Evolutionary conservation across 2,329 filamentous ascomycete genomes (phyloP).

Genomic region (Albophoma yamanashiensis): DNA sequence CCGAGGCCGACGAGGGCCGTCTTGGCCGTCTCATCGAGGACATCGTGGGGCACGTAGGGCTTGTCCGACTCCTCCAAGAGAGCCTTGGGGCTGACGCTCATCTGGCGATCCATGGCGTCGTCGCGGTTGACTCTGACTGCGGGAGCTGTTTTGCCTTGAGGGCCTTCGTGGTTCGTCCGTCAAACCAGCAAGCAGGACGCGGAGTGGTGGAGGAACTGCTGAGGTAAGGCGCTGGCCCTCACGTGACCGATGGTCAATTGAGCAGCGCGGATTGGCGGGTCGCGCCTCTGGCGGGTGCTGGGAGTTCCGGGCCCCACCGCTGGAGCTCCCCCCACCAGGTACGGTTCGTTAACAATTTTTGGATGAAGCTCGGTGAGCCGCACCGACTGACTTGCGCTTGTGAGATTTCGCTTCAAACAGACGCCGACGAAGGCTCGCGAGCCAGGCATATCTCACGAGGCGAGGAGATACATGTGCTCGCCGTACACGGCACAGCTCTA

Average conservation of each 20-base stretch:
- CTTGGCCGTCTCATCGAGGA: constrained; percentile 55
- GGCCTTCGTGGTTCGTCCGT: background rate
- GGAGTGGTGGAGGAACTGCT: constrained; percentile 2
- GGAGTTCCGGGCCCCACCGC: background rate
- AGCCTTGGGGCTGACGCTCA: constrained; percentile 15
- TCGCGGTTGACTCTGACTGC: background rate
- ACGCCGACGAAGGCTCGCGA: background rate
- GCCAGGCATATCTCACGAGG: background rate
- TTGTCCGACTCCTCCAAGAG: constrained; percentile 11
- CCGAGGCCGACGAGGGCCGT: constrained; percentile 54
- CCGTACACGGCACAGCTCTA: background rate
- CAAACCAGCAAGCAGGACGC: background rate
- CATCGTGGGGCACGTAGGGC: constrained; percentile 63
- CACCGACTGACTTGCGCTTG: background rate
- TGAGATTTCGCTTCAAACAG: background rate
- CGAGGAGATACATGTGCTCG: background rate
- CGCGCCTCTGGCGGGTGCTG: background rate
- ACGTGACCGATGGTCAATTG: constrained; percentile 28
- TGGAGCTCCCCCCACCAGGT: background rate
- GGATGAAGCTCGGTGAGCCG: background rate
- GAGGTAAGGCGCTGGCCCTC: constrained; percentile 6
- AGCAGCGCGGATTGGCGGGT: constrained; percentile 17
- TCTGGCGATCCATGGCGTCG: constrained; percentile 22
- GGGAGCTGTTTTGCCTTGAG: constrained; percentile 15
- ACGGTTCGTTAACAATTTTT: background rate